Conservation (phyloP, 805 yeast species). For the Pichia deserticola region DNA sequence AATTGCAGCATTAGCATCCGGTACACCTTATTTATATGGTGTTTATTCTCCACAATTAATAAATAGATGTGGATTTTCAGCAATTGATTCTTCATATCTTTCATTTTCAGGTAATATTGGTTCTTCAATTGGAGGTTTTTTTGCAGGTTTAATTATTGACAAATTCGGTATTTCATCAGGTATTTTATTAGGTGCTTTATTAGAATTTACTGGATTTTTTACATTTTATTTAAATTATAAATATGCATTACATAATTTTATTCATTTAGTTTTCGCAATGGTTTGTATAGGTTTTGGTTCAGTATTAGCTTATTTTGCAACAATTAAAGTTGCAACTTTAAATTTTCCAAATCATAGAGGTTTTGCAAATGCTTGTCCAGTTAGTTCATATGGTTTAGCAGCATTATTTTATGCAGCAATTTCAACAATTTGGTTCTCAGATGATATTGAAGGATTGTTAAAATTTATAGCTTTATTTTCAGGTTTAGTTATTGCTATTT, state of each 20-base stretch:
- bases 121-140: slow-evolving; percentile 58
- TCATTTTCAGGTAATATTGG: slow-evolving; percentile 60
- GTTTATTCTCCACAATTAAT: slow-evolving; percentile 71
- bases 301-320: slow-evolving; percentile 49
- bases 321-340: slow-evolving; percentile 49
- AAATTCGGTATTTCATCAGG: slow-evolving; percentile 48
- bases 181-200: slow-evolving; percentile 45
- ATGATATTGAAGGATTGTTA: slow-evolving; percentile 48
- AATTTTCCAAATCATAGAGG: slow-evolving; percentile 70
- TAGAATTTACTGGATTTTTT: slow-evolving; percentile 49
- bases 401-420: slow-evolving; percentile 57
- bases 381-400: slow-evolving; percentile 62
- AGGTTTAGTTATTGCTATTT: slow-evolving; percentile 37
- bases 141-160: slow-evolving; percentile 67
- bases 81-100: slow-evolving; percentile 55
- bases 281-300: slow-evolving; percentile 59
- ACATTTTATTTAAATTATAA: slow-evolving; percentile 42
- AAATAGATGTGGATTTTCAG: slow-evolving; percentile 45
- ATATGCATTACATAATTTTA: slow-evolving; percentile 32
- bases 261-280: slow-evolving; percentile 42
- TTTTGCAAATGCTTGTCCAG: slow-evolving; percentile 61
- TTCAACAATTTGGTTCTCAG: slow-evolving; percentile 45
- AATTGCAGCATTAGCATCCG: slow-evolving; percentile 58
- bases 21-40: slow-evolving; percentile 70
- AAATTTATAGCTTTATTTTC: slow-evolving; percentile 48